Evolutionary conservation across 2,329 filamentous ascomycete species (phyloP).

Genomic region (Sphaerulina musiva): DNA sequence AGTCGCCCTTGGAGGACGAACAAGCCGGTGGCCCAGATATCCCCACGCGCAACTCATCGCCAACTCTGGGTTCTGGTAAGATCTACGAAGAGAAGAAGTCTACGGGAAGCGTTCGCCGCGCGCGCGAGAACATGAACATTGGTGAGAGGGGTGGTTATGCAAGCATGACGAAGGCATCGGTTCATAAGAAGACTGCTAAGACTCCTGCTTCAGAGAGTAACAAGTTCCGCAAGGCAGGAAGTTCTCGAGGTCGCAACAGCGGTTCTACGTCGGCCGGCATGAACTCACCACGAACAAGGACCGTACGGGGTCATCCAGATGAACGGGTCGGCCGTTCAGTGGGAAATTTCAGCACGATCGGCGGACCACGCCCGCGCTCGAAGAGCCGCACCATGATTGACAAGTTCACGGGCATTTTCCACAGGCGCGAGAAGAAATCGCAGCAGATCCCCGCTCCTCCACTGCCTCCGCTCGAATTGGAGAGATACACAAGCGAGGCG

Average conservation of each 20-base stretch:
- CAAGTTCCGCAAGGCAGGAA: neutral
- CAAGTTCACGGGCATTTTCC: conserved; percentile 28
- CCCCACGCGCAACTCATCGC: conserved; percentile 21
- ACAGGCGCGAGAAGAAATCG: conserved; percentile 25
- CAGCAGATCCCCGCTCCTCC: conserved; percentile 1
- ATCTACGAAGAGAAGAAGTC: conserved; percentile 16
- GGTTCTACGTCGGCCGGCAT: neutral
- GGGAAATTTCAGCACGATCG: neutral
- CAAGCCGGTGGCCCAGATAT: conserved; percentile 1
- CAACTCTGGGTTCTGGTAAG: conserved; percentile 17
- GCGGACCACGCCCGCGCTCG: conserved; percentile 23
- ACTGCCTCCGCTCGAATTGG: neutral
- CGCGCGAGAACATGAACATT: conserved; percentile 5
- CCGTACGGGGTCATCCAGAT: neutral
- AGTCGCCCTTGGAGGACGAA: neutral
- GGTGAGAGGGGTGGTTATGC: conserved; percentile 14
- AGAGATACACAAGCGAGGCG: neutral
- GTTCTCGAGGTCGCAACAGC: conserved; percentile 13
- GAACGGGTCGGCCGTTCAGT: neutral
- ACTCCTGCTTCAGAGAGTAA: conserved; percentile 9
- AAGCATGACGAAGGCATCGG: conserved; percentile 19
- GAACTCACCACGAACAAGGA: neutral
- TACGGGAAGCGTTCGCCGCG: conserved; percentile 2
- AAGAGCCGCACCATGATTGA: conserved; percentile 27
- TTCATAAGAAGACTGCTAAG: conserved; percentile 19